Evolutionary conservation across 176 grass and related monocot species (phyloP).

Genomic region (Triticum dicoccoides): DNA sequence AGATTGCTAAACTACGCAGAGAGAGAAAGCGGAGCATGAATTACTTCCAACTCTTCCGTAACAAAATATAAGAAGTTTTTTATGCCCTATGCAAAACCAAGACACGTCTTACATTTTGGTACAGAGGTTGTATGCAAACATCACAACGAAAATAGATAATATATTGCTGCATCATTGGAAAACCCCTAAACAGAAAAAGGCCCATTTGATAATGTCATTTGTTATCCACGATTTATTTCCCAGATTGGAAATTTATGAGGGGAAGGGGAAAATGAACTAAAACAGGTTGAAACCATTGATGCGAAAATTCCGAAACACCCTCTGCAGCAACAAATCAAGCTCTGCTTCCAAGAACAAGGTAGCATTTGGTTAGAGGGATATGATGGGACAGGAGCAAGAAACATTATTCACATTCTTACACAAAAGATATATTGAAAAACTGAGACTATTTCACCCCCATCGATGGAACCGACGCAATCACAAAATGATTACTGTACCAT

Average conservation of each 20-base stretch:
- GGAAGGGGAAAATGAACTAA: not conserved
- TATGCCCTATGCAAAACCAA: too few species aligned
- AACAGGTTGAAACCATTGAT: not conserved
- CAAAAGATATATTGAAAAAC: constrained; percentile 1
- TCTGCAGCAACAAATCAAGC: not conserved
- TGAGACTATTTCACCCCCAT: not conserved
- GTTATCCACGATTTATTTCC: not conserved
- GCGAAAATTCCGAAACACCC: not conserved
- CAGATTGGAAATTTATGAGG: not conserved
- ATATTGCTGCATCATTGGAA: not conserved
- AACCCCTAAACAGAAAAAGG: not conserved
- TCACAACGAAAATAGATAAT: not conserved
- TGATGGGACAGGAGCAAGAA: not conserved
- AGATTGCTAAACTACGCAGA: too few species aligned
- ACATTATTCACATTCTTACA: not conserved
- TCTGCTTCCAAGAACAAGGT: not conserved
- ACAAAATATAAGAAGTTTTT: too few species aligned
- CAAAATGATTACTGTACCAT: constrained; percentile 3
- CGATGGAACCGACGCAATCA: constrained; percentile 2
- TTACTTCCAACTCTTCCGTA: not conserved
- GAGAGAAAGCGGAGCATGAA: too few species aligned
- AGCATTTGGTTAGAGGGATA: not conserved
- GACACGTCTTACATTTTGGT: too few species aligned
- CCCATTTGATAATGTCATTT: not conserved
- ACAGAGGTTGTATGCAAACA: not conserved